Percentiles rank a stretch among this genome's conserved stretches.
phyloP scores from a whole-genome alignment of 768 basidiomycete genomes.

The Serendipita sp. region DNA sequence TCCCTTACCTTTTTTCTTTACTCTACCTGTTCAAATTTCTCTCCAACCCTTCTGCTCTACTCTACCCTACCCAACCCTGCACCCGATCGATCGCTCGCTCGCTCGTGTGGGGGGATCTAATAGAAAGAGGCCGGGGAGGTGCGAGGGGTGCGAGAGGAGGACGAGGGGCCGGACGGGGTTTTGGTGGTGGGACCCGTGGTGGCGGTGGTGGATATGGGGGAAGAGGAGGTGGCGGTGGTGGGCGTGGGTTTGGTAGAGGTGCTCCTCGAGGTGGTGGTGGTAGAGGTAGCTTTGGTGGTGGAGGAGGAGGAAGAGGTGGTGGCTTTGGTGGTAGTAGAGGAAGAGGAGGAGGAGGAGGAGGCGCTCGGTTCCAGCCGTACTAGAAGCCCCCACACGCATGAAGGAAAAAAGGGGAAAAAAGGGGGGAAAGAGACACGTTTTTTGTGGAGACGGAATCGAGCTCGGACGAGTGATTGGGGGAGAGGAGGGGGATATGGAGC shows the following conservation, averaged over 20 bases:
- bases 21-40: too few relatives aligned
- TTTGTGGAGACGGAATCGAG: too few relatives aligned
- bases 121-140: conserved; percentile 9
- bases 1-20: too few relatives aligned
- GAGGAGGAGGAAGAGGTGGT: conserved; percentile 23
- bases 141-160: conserved; percentile 7
- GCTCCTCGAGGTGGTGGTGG: neutral
- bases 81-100: too few relatives aligned
- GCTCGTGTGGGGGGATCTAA: too few relatives aligned
- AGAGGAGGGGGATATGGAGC: too few relatives aligned
- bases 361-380: neutral
- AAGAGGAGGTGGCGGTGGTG: conserved; percentile 17
- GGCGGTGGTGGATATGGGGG: conserved; percentile 24
- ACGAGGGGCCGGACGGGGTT: conserved; percentile 22
- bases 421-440: too few relatives aligned
- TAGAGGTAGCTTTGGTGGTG: conserved; percentile 10
- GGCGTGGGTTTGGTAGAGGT: neutral
- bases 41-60: too few relatives aligned
- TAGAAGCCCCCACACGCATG: too few relatives aligned
- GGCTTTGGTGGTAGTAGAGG: conserved; percentile 27
- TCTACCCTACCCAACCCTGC: too few relatives aligned
- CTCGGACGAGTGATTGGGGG: too few relatives aligned
- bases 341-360: conserved; percentile 13
- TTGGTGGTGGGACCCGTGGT: conserved; percentile 23
- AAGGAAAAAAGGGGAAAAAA: too few relatives aligned